These are phyloP conservation scores for Trichoderma sp. DNA, from an alignment of 2,329 filamentous ascomycete species.

Conservation along the genomic window DNA sequence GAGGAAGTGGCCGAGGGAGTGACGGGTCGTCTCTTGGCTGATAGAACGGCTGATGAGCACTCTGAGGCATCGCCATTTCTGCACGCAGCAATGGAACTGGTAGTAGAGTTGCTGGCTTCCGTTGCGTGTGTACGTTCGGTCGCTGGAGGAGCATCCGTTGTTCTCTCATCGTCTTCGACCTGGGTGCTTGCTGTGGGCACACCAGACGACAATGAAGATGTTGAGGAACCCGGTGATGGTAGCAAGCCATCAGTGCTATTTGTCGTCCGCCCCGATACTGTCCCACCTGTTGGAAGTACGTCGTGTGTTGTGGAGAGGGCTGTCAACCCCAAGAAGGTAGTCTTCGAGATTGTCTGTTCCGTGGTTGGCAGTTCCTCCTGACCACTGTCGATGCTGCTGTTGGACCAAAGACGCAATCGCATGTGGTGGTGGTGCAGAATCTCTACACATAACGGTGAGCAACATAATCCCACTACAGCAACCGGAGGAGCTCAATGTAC, in stretches of 20 bases:
- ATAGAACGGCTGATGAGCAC: background rate
- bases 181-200: background rate
- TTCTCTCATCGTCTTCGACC: background rate
- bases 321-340: background rate
- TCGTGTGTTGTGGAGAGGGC: background rate
- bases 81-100: background rate
- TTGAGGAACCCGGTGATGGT: background rate
- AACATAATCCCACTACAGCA: background rate
- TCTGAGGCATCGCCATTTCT: background rate
- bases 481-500: constrained; percentile 24
- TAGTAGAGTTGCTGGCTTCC: background rate
- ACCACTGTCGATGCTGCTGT: background rate
- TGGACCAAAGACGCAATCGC: constrained; percentile 4
- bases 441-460: constrained; percentile 3
- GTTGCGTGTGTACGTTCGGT: background rate
- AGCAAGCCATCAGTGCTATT: too few relatives aligned
- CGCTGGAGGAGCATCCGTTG: background rate
- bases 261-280: background rate
- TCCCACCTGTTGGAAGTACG: background rate
- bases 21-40: background rate
- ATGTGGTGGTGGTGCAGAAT: constrained; percentile 10
- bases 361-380: background rate
- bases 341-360: background rate
- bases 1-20: constrained; percentile 3
- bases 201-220: background rate